These are phyloP conservation scores for Sphaerostilbella broomeana DNA, from an alignment of 2,329 filamentous ascomycete species.

Conservation along the genomic window DNA sequence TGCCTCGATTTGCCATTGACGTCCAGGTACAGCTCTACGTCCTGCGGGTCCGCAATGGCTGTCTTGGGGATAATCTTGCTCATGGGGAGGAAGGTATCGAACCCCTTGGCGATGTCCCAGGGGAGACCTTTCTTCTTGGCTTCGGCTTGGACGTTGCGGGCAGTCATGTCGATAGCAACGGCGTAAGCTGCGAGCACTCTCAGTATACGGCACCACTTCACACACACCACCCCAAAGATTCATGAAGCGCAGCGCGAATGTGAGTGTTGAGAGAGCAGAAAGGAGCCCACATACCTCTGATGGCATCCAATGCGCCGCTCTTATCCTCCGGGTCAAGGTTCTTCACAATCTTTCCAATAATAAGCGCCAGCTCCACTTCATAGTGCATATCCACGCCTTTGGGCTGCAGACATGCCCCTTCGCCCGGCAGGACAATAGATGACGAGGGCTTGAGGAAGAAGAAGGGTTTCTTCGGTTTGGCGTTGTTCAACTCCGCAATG, in stretches of 20 bases:
- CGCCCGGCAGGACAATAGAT: constrained; percentile 71
- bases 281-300: constrained; percentile 54
- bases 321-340: constrained; percentile 71
- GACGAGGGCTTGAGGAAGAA: constrained; percentile 97
- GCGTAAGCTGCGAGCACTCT: constrained; percentile 61
- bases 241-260: neutral
- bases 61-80: constrained; percentile 74
- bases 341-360: constrained; percentile 75
- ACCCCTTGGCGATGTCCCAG: constrained; percentile 95
- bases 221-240: neutral
- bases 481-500: constrained; percentile 83
- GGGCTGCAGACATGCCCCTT: constrained; percentile 75
- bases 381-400: constrained; percentile 82
- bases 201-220: neutral
- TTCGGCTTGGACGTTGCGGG: constrained; percentile 89
- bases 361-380: constrained; percentile 86
- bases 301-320: constrained; percentile 70
- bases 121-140: constrained; percentile 92
- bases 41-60: constrained; percentile 77
- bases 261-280: neutral
- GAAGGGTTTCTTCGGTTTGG: constrained; percentile 87
- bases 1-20: constrained; percentile 78
- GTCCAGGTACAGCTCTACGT: constrained; percentile 76
- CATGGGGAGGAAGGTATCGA: constrained; percentile 93
- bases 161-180: constrained; percentile 94